Percentiles rank a stretch among this genome's conserved stretches.
These are phyloP conservation scores for Trichomonas tenax DNA, from an alignment of 208 protist species.

Conservation along the genomic window DNA sequence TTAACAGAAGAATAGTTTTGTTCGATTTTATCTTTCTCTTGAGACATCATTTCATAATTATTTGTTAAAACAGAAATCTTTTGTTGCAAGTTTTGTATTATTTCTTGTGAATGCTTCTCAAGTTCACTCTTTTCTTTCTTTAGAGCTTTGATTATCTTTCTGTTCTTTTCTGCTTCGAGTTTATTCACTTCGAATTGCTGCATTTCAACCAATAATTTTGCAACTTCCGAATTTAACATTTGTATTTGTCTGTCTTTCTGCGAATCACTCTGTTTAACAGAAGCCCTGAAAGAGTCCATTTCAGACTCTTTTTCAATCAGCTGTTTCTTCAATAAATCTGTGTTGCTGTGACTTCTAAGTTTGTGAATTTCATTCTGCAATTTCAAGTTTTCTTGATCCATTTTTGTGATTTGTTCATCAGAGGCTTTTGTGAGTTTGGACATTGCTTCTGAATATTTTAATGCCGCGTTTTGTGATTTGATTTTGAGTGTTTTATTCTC, in stretches of 20 bases:
- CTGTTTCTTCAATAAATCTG: not conserved
- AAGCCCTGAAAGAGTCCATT: too few species aligned
- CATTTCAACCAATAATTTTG: not conserved
- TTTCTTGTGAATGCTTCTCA: not conserved
- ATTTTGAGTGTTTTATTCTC: not conserved
- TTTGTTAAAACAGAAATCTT: not conserved
- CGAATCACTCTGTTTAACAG: too few species aligned
- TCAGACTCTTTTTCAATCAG: not conserved
- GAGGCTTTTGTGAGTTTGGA: not conserved
- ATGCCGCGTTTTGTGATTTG: not conserved
- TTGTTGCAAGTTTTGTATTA: not conserved
- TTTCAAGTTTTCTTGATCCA: not conserved
- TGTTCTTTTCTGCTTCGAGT: not conserved
- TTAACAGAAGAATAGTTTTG: not conserved
- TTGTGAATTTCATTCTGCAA: not conserved
- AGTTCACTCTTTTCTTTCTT: not conserved
- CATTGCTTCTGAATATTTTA: not conserved
- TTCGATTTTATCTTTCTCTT: too few species aligned
- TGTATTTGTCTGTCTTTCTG: not conserved
- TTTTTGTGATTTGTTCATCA: not conserved
- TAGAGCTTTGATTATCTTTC: not conserved
- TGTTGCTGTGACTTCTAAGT: not conserved
- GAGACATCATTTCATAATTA: not conserved
- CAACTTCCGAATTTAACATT: not conserved
- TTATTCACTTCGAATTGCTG: not conserved